phyloP scores from a whole-genome alignment of 1,284 basidiomycete species.

The Moesziomyces aphidis region DNA sequence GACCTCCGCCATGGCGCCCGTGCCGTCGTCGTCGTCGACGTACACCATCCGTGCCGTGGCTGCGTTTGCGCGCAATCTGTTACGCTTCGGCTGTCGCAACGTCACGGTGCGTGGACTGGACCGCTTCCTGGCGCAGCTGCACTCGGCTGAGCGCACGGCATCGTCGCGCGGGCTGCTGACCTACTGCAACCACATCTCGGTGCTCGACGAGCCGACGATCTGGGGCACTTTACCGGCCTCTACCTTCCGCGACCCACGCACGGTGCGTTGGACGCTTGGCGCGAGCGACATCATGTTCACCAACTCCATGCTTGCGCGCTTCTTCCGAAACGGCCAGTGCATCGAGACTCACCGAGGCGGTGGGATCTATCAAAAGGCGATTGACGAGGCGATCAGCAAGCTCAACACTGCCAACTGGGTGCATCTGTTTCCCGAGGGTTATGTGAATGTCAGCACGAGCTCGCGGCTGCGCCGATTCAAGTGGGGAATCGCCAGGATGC shows the following conservation, averaged over 20 bases:
- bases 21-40: slow-evolving; percentile 13
- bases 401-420: slow-evolving; percentile 88
- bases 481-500: slow-evolving; percentile 87
- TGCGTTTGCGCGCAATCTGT: slow-evolving; percentile 46
- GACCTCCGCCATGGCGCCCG: slow-evolving; percentile 1
- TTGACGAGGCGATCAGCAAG: slow-evolving; percentile 83
- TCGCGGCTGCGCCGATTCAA: slow-evolving; percentile 83
- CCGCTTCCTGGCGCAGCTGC: slow-evolving; percentile 45
- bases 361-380: slow-evolving; percentile 88
- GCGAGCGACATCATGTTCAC: slow-evolving; percentile 97
- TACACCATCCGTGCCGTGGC: slow-evolving; percentile 51
- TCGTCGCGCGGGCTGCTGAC: slow-evolving; percentile 57
- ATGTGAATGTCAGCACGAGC: slow-evolving; percentile 77
- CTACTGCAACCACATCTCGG: slow-evolving; percentile 65
- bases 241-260: slow-evolving; percentile 62
- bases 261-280: slow-evolving; percentile 84
- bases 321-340: slow-evolving; percentile 91
- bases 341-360: slow-evolving; percentile 90
- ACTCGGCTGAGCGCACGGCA: slow-evolving; percentile 34
- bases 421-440: slow-evolving; percentile 94
- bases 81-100: slow-evolving; percentile 51
- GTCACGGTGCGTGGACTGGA: slow-evolving; percentile 58
- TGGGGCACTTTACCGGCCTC: slow-evolving; percentile 55
- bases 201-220: slow-evolving; percentile 63
- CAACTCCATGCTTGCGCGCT: slow-evolving; percentile 74